These are phyloP conservation scores for Leccinum fibrillosum DNA, from an alignment of 768 basidiomycete genomes.

Conservation along the genomic window DNA sequence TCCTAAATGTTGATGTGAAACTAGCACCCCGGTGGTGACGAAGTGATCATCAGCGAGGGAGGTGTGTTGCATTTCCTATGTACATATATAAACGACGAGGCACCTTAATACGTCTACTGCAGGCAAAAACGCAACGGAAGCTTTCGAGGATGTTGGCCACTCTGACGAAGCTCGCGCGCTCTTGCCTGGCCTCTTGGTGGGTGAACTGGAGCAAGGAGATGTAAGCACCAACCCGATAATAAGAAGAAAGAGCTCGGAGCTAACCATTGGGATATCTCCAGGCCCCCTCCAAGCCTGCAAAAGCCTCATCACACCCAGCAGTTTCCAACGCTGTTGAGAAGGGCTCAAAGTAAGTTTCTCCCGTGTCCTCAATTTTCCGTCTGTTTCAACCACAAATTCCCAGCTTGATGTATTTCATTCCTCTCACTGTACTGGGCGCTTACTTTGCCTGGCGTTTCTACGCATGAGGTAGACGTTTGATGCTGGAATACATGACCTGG, in stretches of 20 bases:
- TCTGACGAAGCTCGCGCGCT: conserved; percentile 94
- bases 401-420: conserved; percentile 82
- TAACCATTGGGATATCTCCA: conserved; percentile 22
- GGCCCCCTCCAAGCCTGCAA: conserved; percentile 53
- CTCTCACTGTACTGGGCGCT: conserved; percentile 71
- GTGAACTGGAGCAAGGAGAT: conserved; percentile 71
- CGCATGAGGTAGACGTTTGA: conserved; percentile 19
- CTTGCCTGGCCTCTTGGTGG: conserved; percentile 74
- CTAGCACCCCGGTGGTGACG: conserved; percentile 97
- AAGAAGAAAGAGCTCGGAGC: neutral
- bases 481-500: neutral
- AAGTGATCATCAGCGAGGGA: conserved; percentile 91
- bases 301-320: conserved; percentile 39
- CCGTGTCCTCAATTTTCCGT: neutral
- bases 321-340: conserved; percentile 52
- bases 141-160: conserved; percentile 99
- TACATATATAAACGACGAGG: neutral
- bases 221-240: conserved; percentile 38
- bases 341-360: conserved; percentile 59
- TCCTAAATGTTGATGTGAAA: conserved; percentile 1
- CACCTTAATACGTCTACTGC: conserved; percentile 11
- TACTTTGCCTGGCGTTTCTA: conserved; percentile 90
- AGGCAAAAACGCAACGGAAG: conserved; percentile 96
- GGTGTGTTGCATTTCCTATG: conserved; percentile 48
- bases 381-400: conserved; percentile 1